Conservation (phyloP, 1,284 basidiomycete genomes). For the Vanrija sp. region DNA sequence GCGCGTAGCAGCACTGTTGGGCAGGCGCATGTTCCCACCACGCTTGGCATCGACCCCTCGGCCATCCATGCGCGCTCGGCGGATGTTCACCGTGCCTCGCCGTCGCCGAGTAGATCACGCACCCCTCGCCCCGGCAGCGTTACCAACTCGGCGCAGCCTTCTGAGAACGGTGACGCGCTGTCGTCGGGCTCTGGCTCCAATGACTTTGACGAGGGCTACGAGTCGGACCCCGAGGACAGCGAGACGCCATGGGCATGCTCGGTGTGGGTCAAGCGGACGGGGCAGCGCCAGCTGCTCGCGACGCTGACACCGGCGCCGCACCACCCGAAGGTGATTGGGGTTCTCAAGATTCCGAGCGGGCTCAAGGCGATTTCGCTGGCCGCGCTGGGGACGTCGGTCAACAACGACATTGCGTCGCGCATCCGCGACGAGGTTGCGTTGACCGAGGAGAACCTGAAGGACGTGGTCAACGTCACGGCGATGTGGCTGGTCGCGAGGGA, state of each 20-base stretch:
- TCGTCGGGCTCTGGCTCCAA: no score
- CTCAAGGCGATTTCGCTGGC: conserved; percentile 52
- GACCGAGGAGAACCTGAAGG: conserved; percentile 90
- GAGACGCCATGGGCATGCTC: conserved; percentile 90
- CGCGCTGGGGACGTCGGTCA: background rate
- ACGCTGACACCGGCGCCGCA: conserved; percentile 88
- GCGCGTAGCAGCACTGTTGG: no score
- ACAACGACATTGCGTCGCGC: conserved; percentile 17
- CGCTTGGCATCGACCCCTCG: no score
- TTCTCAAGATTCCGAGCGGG: conserved; percentile 83
- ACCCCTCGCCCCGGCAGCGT: no score
- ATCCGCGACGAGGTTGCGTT: conserved; percentile 57
- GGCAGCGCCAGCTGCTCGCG: conserved; percentile 51
- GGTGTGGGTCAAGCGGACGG: conserved; percentile 46
- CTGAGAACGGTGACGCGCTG: no score
- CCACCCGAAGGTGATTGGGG: conserved; percentile 89
- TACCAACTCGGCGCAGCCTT: no score
- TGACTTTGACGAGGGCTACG: conserved; percentile 24
- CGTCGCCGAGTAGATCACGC: no score
- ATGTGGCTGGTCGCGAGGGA: conserved; percentile 92
- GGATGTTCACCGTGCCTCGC: no score
- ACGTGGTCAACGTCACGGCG: conserved; percentile 79
- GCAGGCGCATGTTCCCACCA: no score
- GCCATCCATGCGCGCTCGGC: no score
- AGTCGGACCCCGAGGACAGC: conserved; percentile 89